Percentiles rank a stretch among this genome's conserved stretches.
Conservation (phyloP, 2,329 filamentous ascomycete genomes). For the Aspergillus pseudonomiae region DNA sequence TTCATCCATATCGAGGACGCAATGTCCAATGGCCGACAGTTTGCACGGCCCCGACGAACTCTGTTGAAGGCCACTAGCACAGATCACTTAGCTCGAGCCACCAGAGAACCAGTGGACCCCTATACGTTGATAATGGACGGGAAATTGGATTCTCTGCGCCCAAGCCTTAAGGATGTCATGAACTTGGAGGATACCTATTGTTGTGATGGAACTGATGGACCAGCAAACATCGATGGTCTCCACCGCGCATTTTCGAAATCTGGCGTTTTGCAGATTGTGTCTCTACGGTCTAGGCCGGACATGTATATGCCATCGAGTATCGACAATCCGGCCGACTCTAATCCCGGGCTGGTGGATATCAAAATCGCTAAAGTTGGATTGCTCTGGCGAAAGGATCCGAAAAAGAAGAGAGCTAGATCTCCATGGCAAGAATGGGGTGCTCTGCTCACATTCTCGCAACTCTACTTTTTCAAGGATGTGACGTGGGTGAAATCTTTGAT, state of each 20-base stretch:
- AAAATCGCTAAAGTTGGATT: constrained; percentile 96
- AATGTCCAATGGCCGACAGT: constrained; percentile 69
- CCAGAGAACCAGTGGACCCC: constrained; percentile 88
- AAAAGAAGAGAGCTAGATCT: constrained; percentile 90
- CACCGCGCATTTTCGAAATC: constrained; percentile 90
- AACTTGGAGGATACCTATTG: constrained; percentile 88
- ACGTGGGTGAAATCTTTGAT: constrained; percentile 90
- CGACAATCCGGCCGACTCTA: constrained; percentile 81
- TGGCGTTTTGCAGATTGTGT: constrained; percentile 91
- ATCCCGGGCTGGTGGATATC: constrained; percentile 93
- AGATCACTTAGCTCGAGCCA: constrained; percentile 65
- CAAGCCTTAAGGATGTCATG: constrained; percentile 89
- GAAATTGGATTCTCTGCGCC: constrained; percentile 79
- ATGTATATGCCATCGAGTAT: constrained; percentile 92
- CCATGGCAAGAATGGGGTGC: constrained; percentile 99
- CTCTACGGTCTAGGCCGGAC: constrained; percentile 87
- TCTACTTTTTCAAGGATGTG: constrained; percentile 95
- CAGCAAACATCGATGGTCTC: constrained; percentile 76
- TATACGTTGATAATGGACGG: constrained; percentile 93
- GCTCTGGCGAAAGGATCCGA: constrained; percentile 89
- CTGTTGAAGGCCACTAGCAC: constrained; percentile 67
- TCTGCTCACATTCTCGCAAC: constrained; percentile 90
- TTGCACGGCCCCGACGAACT: constrained; percentile 71
- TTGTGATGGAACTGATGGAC: constrained; percentile 76
- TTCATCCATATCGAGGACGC: constrained; percentile 98